A percentile compares a stretch with the other conserved stretches of the same genome.
phyloP scores from a whole-genome alignment of 2,329 filamentous ascomycete species.

The Ophiostoma triangulosporum region DNA sequence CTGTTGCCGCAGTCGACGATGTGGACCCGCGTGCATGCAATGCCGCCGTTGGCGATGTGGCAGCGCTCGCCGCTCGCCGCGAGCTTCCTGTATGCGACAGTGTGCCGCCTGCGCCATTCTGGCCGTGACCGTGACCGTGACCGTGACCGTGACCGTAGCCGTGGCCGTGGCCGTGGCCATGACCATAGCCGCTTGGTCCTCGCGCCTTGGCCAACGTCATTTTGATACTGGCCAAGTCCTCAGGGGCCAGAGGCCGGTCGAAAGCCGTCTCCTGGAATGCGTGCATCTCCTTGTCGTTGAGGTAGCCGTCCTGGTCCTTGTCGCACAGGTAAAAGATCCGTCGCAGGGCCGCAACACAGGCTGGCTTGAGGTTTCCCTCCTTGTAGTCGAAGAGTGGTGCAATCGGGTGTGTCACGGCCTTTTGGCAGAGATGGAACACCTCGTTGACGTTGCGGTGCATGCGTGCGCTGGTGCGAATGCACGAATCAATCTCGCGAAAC shows the following conservation, averaged over 20 bases:
- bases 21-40: background rate
- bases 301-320: conserved; percentile 85
- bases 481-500: conserved; percentile 97
- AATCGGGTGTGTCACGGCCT: conserved; percentile 93
- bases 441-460: conserved; percentile 92
- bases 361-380: conserved; percentile 75
- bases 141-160: no score
- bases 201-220: conserved; percentile 57
- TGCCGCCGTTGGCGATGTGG: background rate
- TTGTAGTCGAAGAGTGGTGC: conserved; percentile 95
- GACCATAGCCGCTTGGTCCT: background rate
- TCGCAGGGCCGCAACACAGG: conserved; percentile 71
- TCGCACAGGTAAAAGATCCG: conserved; percentile 94
- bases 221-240: conserved; percentile 87
- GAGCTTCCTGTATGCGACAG: background rate
- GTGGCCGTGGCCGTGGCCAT: background rate
- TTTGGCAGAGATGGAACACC: conserved; percentile 95
- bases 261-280: conserved; percentile 89
- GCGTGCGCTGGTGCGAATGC: conserved; percentile 83
- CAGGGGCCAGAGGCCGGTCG: conserved; percentile 65
- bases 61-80: conserved; percentile 43
- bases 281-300: conserved; percentile 79
- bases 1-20: conserved; percentile 5
- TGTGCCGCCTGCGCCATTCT: background rate
- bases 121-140: background rate